Conservation (phyloP, 441 rosid species). For the Omphalea diandra region DNA sequence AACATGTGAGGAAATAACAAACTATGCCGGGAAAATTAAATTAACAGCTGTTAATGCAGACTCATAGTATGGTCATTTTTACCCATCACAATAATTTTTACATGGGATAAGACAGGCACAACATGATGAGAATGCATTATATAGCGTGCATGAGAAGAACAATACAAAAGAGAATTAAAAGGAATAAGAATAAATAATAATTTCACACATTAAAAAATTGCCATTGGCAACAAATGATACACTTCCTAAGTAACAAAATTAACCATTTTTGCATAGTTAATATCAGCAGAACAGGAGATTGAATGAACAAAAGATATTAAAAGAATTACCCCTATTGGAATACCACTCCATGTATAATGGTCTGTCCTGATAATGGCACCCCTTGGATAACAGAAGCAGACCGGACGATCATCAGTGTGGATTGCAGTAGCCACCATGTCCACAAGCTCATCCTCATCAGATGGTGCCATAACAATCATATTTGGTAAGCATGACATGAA, state of each 20-base stretch:
- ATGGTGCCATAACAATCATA: conserved; percentile 97
- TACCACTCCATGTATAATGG: conserved; percentile 44
- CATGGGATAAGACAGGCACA: too few species aligned
- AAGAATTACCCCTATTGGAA: conserved; percentile 66
- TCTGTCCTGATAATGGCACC: conserved; percentile 59
- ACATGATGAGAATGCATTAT: not conserved
- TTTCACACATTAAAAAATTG: not conserved
- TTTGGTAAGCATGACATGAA: conserved; percentile 95
- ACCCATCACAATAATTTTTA: not conserved
- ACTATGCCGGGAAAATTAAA: too few species aligned
- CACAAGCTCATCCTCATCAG: conserved; percentile 82
- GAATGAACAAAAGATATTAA: conserved; percentile 2
- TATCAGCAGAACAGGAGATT: conserved; percentile 9
- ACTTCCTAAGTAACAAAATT: not conserved
- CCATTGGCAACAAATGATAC: not conserved
- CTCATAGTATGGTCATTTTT: not conserved
- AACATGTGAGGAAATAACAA: too few species aligned
- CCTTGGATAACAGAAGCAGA: conserved; percentile 89
- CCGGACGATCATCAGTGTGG: conserved; percentile 62
- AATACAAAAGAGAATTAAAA: not conserved
- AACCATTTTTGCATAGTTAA: not conserved
- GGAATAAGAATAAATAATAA: not conserved
- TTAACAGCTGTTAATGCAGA: not conserved
- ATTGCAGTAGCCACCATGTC: conserved; percentile 91
- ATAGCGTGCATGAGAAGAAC: not conserved